phyloP scores from a whole-genome alignment of 1,284 basidiomycete genomes.

The Earliella scabrosa region DNA sequence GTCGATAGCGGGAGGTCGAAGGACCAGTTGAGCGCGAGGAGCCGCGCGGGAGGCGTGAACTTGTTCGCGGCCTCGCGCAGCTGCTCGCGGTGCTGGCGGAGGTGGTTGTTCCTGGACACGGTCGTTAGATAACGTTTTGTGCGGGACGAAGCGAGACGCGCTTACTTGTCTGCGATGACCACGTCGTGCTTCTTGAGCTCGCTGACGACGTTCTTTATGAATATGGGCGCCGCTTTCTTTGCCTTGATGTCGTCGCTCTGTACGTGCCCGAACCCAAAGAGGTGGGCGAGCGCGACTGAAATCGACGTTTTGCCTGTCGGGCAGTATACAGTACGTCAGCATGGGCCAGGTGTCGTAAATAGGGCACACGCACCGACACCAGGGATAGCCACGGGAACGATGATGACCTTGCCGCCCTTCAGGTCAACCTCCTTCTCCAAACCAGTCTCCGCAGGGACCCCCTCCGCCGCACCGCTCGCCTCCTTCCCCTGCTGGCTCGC shows the following conservation, averaged over 20 bases:
- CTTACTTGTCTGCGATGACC: conserved; percentile 90
- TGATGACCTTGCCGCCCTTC: conserved; percentile 77
- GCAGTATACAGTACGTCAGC: not conserved
- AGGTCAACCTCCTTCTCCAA: conserved; percentile 43
- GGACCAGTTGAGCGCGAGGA: conserved; percentile 84
- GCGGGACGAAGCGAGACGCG: not conserved
- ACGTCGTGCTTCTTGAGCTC: conserved; percentile 70
- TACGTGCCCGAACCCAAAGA: conserved; percentile 88
- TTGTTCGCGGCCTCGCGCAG: conserved; percentile 60
- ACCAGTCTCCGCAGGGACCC: conserved; percentile 25
- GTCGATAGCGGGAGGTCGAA: conserved; percentile 56
- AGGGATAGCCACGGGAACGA: conserved; percentile 90
- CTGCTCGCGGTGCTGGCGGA: conserved; percentile 73
- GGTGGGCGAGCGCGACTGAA: conserved; percentile 74
- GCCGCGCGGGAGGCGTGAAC: conserved; percentile 56
- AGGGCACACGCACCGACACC: conserved; percentile 75
- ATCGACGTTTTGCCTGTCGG: conserved; percentile 87
- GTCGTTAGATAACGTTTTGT: not conserved
- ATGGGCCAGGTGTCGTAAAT: not conserved
- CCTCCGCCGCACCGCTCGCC: conserved; percentile 33
- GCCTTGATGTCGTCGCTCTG: conserved; percentile 90
- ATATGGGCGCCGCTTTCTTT: conserved; percentile 81
- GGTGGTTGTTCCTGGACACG: conserved; percentile 84
- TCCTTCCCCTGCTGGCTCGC: conserved; percentile 50
- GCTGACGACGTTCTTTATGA: conserved; percentile 76